Conservation (phyloP, 2,329 filamentous ascomycete species). For the Thelonectria olida region DNA sequence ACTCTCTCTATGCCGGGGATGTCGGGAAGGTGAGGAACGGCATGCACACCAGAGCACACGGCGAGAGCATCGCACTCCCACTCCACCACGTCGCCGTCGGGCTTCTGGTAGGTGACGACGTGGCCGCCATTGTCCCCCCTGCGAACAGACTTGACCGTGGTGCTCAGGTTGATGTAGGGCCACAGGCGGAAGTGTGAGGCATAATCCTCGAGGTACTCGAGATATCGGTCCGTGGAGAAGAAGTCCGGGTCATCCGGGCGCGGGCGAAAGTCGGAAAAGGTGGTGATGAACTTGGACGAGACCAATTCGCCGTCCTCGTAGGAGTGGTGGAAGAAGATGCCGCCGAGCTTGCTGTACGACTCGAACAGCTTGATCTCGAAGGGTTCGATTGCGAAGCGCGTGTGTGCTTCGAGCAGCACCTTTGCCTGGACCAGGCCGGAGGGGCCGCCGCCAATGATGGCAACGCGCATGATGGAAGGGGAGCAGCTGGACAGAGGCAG, state of each 20-base stretch:
- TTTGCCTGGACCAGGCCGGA: conserved; percentile 52
- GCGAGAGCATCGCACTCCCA: conserved; percentile 55
- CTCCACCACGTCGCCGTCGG: conserved; percentile 15
- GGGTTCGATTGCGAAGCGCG: conserved; percentile 42
- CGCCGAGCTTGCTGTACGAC: conserved; percentile 51
- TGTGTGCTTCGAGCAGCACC: conserved; percentile 47
- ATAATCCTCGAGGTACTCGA: conserved; percentile 52
- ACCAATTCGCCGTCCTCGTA: conserved; percentile 45
- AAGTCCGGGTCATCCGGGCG: conserved; percentile 51
- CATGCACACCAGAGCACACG: conserved; percentile 54
- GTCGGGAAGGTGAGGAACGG: conserved; percentile 47
- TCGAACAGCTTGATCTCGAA: conserved; percentile 56
- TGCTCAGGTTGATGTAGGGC: conserved; percentile 46
- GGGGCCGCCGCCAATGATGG: conserved; percentile 52
- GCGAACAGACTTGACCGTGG: conserved; percentile 40
- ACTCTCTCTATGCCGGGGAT: conserved; percentile 49
- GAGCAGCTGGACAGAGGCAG: too few relatives aligned
- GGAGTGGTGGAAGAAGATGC: conserved; percentile 52
- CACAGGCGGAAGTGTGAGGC: conserved; percentile 48
- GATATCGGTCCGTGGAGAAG: conserved; percentile 48
- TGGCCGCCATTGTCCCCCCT: conserved; percentile 34
- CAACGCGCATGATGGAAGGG: conserved; percentile 41
- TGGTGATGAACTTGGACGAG: conserved; percentile 55
- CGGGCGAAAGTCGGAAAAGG: conserved; percentile 55
- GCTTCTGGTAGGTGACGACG: conserved; percentile 31